phyloP scores from a whole-genome alignment of 805 yeast genomes.

The Allodekkera sacchari region DNA sequence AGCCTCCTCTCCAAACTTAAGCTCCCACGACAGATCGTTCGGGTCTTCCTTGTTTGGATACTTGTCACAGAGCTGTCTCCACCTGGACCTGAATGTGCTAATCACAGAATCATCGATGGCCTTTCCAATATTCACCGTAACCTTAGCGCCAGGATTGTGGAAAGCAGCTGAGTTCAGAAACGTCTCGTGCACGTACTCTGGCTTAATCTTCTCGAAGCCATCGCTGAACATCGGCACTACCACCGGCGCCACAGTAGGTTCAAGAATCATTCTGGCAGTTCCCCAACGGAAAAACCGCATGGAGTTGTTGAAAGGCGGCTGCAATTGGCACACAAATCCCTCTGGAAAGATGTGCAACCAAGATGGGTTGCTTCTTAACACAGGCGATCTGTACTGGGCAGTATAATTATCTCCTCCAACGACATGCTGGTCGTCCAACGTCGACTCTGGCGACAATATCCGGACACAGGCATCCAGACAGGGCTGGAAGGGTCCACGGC shows the following conservation, averaged over 20 bases:
- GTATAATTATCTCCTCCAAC: slow-evolving; percentile 14
- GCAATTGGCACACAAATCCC: slow-evolving; percentile 81
- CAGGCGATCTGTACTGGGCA: slow-evolving; percentile 40
- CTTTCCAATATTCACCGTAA: slow-evolving; percentile 65
- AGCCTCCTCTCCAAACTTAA: slow-evolving; percentile 59
- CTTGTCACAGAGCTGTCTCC: slow-evolving; percentile 56
- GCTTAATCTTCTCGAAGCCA: slow-evolving; percentile 83
- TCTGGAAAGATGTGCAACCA: slow-evolving; percentile 97
- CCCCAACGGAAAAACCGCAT: slow-evolving; percentile 98
- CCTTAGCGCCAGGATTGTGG: slow-evolving; percentile 54
- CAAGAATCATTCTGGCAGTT: slow-evolving; percentile 72
- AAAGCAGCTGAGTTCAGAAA: slow-evolving; percentile 37
- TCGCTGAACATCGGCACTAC: slow-evolving; percentile 78
- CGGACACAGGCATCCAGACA: slow-evolving; percentile 81
- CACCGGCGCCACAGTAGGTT: slow-evolving; percentile 75
- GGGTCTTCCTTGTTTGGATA: slow-evolving; percentile 44
- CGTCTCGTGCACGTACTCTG: slow-evolving; percentile 61
- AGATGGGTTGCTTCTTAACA: slow-evolving; percentile 54
- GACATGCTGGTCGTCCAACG: slow-evolving; percentile 37
- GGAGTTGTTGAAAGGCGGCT: slow-evolving; percentile 72
- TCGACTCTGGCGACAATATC: slow-evolving; percentile 71
- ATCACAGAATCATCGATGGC: slow-evolving; percentile 56
- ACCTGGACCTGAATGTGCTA: slow-evolving; percentile 52
- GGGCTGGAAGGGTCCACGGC: slow-evolving; percentile 89
- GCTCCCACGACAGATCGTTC: slow-evolving; percentile 49